Conservation (phyloP, 345 rosid genomes). For the Crucihimalaya himalaica region DNA sequence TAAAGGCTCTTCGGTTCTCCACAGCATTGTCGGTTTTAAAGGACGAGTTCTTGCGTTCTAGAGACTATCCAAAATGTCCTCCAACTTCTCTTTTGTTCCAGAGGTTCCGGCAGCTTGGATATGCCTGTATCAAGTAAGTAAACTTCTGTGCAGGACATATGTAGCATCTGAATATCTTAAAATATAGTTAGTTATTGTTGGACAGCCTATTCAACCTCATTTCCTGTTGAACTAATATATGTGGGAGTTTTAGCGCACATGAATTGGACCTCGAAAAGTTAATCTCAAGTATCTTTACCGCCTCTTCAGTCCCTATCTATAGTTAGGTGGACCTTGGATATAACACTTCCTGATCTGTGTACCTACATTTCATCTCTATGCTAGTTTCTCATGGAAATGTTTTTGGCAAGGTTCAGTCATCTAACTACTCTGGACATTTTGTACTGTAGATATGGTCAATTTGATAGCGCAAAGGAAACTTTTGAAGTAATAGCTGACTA, state of each 20-base stretch:
- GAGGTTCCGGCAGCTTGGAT: conserved; percentile 92
- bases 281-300: neutral
- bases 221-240: conserved; percentile 2
- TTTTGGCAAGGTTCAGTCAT: conserved; percentile 7
- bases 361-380: neutral
- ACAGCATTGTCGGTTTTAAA: conserved; percentile 88
- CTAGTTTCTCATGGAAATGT: neutral
- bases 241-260: conserved; percentile 10
- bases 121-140: conserved; percentile 90
- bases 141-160: conserved; percentile 9
- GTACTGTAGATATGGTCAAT: conserved; percentile 88
- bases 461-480: conserved; percentile 93
- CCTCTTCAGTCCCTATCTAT: conserved; percentile 4
- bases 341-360: neutral
- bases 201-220: neutral
- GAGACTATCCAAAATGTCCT: conserved; percentile 98
- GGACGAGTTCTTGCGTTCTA: conserved; percentile 95
- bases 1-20: conserved; percentile 90
- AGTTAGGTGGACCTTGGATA: conserved; percentile 1
- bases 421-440: conserved; percentile 21
- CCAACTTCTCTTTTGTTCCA: conserved; percentile 92
- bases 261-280: conserved; percentile 16
- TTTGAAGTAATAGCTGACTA: conserved; percentile 95
- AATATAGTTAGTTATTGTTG: conserved; percentile 5
- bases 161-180: neutral